Evolutionary conservation across 352 stramenopile genomes (phyloP).

Genomic region (Pythium phragmitis): DNA sequence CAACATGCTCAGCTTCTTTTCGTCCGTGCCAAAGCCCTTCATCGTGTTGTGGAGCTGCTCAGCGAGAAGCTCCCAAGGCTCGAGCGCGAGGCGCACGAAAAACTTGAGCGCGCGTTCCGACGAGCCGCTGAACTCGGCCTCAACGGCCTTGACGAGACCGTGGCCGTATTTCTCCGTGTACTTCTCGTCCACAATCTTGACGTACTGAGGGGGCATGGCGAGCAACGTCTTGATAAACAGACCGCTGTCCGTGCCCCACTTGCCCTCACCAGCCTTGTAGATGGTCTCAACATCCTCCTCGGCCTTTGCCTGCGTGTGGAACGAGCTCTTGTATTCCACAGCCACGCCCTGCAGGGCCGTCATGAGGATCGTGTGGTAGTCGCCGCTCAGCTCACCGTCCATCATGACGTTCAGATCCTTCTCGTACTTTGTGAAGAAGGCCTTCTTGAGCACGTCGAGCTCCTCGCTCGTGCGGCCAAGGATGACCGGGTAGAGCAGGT

Average conservation of each 20-base stretch:
- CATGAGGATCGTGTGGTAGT: conserved; percentile 40
- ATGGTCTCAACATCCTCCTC: conserved; percentile 57
- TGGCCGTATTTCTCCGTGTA: conserved; percentile 68
- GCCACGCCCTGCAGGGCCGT: conserved; percentile 32
- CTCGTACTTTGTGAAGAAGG: conserved; percentile 42
- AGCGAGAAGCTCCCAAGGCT: conserved; percentile 59
- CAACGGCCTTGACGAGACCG: conserved; percentile 51
- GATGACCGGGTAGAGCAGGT: conserved; percentile 54
- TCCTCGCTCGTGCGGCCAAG: conserved; percentile 39
- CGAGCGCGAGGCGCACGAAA: conserved; percentile 58
- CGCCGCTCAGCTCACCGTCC: conserved; percentile 38
- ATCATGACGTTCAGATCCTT: conserved; percentile 39
- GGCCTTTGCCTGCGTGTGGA: conserved; percentile 70
- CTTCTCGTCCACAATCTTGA: conserved; percentile 51
- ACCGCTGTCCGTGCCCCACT: conserved; percentile 75
- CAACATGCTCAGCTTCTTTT: conserved; percentile 55
- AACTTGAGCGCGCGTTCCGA: conserved; percentile 48
- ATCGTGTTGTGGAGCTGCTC: conserved; percentile 68
- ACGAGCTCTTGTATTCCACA: conserved; percentile 30
- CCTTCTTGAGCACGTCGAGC: conserved; percentile 46
- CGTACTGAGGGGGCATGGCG: conserved; percentile 55
- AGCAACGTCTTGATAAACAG: conserved; percentile 63
- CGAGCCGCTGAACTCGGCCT: conserved; percentile 68
- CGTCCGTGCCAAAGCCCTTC: conserved; percentile 67
- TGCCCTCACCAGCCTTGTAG: conserved; percentile 77